phyloP scores from a whole-genome alignment of 2,329 filamentous ascomycete species.

The Hypoxylon sp. region DNA sequence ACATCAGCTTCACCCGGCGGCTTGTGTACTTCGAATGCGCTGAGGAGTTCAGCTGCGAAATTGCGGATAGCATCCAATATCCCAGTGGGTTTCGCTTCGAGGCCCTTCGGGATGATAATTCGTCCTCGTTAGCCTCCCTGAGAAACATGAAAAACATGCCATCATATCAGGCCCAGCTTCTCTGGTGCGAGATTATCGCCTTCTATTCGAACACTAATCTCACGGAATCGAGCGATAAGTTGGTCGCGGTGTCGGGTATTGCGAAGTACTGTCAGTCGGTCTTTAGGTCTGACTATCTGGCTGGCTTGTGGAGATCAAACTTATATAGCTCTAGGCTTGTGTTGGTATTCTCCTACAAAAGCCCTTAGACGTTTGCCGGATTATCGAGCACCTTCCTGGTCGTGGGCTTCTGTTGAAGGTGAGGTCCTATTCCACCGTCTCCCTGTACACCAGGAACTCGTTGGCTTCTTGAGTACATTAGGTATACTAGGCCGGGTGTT shows the following conservation, averaged over 20 bases:
- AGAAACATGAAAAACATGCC: background rate
- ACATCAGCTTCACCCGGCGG: conserved; percentile 14
- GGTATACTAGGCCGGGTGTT: background rate
- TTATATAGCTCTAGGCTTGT: background rate
- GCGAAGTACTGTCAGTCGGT: conserved; percentile 5
- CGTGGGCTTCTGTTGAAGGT: conserved; percentile 5
- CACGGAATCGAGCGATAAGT: conserved; percentile 2
- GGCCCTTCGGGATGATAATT: background rate
- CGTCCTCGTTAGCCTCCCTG: background rate
- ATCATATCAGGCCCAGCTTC: background rate
- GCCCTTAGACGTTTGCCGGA: background rate
- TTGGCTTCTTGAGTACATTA: background rate
- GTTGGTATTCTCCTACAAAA: background rate
- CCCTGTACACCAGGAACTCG: background rate
- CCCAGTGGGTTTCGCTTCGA: too few relatives aligned
- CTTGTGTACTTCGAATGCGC: conserved; percentile 21
- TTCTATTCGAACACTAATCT: background rate
- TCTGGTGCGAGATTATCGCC: conserved; percentile 1
- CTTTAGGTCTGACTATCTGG: conserved; percentile 15
- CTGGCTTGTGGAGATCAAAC: conserved; percentile 16
- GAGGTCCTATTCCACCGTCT: background rate
- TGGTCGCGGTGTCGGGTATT: conserved; percentile 14
- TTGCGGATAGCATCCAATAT: too few relatives aligned
- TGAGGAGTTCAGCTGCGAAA: conserved; percentile 12
- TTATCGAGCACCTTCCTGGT: conserved; percentile 19